phyloP scores from a whole-genome alignment of 108 stramenopile genomes.

The Pseudonitzschia multiseries region DNA sequence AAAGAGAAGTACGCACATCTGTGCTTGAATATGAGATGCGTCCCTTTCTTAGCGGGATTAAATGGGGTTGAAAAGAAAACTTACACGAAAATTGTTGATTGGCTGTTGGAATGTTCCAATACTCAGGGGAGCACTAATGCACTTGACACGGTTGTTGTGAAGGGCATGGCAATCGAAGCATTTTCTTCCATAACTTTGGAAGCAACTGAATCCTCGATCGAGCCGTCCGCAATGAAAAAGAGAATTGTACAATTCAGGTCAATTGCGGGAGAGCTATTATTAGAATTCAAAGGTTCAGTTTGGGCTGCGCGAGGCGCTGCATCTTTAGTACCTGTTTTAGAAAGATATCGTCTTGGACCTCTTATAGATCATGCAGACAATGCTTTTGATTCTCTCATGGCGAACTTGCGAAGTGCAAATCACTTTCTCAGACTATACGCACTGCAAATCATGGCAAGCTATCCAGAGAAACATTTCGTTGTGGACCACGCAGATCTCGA shows the following conservation, averaged over 20 bases:
- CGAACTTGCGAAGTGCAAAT: conserved; percentile 57
- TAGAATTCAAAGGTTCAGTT: conserved; percentile 39
- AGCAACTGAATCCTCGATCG: neutral
- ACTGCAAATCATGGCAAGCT: conserved; percentile 65
- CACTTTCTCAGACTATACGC: conserved; percentile 76
- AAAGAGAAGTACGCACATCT: conserved; percentile 21
- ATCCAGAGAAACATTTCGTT: conserved; percentile 66
- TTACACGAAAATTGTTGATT: conserved; percentile 22
- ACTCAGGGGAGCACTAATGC: neutral
- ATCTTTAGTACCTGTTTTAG: conserved; percentile 35
- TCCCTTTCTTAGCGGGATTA: conserved; percentile 50
- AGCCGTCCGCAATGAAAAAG: conserved; percentile 21
- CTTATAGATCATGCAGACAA: conserved; percentile 23
- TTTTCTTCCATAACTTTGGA: conserved; percentile 39
- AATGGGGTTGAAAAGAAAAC: conserved; percentile 17
- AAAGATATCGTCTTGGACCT: conserved; percentile 8
- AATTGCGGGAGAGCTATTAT: conserved; percentile 41
- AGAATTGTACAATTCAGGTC: conserved; percentile 22
- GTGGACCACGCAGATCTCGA: conserved; percentile 79
- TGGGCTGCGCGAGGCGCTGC: conserved; percentile 61
- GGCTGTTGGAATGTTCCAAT: conserved; percentile 15
- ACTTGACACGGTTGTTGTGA: conserved; percentile 1
- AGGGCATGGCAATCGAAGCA: conserved; percentile 51
- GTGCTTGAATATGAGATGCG: conserved; percentile 47
- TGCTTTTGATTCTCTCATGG: conserved; percentile 53